Conservation (phyloP, 768 basidiomycete genomes). For the Cystofilobasidium bisporidii region DNA sequence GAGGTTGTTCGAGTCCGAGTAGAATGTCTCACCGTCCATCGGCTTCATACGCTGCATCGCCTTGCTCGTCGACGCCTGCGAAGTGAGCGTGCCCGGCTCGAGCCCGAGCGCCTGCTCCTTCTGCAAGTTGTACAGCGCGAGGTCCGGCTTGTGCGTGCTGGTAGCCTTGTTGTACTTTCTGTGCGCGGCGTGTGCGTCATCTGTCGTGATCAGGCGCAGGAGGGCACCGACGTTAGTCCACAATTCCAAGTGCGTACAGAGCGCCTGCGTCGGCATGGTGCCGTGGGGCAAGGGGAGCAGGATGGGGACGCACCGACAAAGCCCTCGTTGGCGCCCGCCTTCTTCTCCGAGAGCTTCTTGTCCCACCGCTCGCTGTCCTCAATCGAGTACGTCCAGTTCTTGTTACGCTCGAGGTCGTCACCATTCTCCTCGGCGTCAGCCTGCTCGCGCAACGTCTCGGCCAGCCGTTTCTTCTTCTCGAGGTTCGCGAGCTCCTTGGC, state of each 20-base stretch:
- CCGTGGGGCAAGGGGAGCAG: background rate
- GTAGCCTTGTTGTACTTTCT: slow-evolving; percentile 87
- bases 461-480: slow-evolving; percentile 81
- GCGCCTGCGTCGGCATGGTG: background rate
- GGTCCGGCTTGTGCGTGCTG: slow-evolving; percentile 75
- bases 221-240: too few relatives aligned
- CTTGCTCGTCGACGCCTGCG: slow-evolving; percentile 44
- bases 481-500: slow-evolving; percentile 71
- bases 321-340: slow-evolving; percentile 72
- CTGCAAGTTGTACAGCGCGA: slow-evolving; percentile 75
- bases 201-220: slow-evolving; percentile 46
- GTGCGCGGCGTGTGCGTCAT: slow-evolving; percentile 80
- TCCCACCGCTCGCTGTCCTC: slow-evolving; percentile 97
- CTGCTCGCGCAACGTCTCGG: slow-evolving; percentile 72
- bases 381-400: slow-evolving; percentile 91
- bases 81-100: slow-evolving; percentile 55
- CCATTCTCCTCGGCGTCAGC: slow-evolving; percentile 38
- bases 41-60: slow-evolving; percentile 43
- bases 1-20: slow-evolving; percentile 85
- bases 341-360: slow-evolving; percentile 61
- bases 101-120: slow-evolving; percentile 76
- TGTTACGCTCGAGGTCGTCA: slow-evolving; percentile 67
- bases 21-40: slow-evolving; percentile 56
- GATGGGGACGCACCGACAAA: slow-evolving; percentile 66
- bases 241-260: too few relatives aligned